Percentiles rank a stretch among this genome's conserved stretches.
Evolutionary conservation across 208 protist genomes (phyloP).

Genomic region (Crithidia fasciculata): DNA sequence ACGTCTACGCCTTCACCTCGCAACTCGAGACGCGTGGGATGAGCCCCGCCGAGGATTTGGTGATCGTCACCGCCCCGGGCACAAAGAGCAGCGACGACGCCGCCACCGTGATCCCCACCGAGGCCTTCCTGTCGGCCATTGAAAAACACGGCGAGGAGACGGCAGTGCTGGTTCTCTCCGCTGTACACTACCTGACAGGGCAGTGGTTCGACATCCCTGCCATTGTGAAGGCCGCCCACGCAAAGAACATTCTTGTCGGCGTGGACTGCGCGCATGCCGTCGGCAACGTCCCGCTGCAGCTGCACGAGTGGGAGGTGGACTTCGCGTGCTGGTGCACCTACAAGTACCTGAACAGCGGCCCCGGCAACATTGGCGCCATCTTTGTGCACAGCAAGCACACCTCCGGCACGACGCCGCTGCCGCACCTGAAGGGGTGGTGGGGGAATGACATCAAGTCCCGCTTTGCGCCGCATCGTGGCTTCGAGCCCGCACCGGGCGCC

Average conservation of each 20-base stretch:
- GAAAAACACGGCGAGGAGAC: slow-evolving; percentile 86
- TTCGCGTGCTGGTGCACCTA: slow-evolving; percentile 97
- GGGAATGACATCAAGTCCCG: slow-evolving; percentile 80
- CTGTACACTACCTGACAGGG: slow-evolving; percentile 95
- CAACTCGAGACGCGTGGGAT: slow-evolving; percentile 88
- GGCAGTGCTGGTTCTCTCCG: slow-evolving; percentile 86
- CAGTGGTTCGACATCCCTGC: slow-evolving; percentile 92
- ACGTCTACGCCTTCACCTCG: slow-evolving; percentile 86
- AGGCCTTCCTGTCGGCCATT: slow-evolving; percentile 86
- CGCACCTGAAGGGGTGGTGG: slow-evolving; percentile 91
- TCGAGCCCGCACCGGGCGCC: slow-evolving; percentile 73
- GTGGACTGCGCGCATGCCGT: slow-evolving; percentile 95
- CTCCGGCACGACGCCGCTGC: slow-evolving; percentile 32
- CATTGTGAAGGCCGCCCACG: slow-evolving; percentile 90
- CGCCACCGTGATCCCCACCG: slow-evolving; percentile 55
- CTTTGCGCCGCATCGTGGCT: slow-evolving; percentile 72
- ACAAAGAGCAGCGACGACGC: slow-evolving; percentile 52
- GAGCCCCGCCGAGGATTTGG: slow-evolving; percentile 62
- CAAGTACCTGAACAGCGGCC: slow-evolving; percentile 96
- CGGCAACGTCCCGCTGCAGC: slow-evolving; percentile 91
- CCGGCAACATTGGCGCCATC: slow-evolving; percentile 84
- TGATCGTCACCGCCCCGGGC: slow-evolving; percentile 46
- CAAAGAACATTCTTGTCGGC: slow-evolving; percentile 86
- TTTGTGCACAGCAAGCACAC: slow-evolving; percentile 94
- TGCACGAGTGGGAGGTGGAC: slow-evolving; percentile 97